phyloP scores from a whole-genome alignment of 345 rosid genomes.

The Eucalyptus viminalis region DNA sequence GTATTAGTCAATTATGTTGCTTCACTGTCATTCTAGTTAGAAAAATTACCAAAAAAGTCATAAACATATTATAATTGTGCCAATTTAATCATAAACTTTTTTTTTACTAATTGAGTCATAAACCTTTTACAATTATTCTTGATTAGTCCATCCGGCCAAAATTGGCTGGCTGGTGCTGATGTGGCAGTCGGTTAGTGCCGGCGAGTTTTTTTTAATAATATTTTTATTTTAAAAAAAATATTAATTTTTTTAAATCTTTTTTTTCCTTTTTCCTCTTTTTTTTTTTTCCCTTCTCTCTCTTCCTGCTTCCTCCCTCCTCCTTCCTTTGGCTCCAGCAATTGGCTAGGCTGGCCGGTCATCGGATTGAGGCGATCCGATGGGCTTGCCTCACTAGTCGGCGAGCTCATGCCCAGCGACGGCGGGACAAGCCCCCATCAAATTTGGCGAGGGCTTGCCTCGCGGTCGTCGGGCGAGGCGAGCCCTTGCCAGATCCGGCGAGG shows the following conservation, averaged over 20 bases:
- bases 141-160: rapidly evolving
- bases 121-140: too few relatives aligned
- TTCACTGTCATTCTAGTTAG: not conserved
- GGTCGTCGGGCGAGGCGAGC: rapidly evolving
- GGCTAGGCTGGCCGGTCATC: rapidly evolving
- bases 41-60: too few relatives aligned
- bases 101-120: too few relatives aligned
- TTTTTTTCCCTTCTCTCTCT: rapidly evolving
- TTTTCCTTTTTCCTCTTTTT: too few relatives aligned
- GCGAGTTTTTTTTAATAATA: too few relatives aligned
- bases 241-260: too few relatives aligned
- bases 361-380: rapidly evolving
- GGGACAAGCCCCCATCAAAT: rapidly evolving
- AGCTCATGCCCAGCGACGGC: rapidly evolving
- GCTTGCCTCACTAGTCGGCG: too few relatives aligned
- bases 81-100: too few relatives aligned
- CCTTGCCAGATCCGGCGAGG: too few relatives aligned
- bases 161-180: rapidly evolving
- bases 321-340: rapidly evolving
- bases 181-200: rapidly evolving
- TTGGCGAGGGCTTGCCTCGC: rapidly evolving
- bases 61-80: rapidly evolving
- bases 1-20: too few relatives aligned
- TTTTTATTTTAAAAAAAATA: too few relatives aligned
- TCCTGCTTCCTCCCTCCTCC: too few relatives aligned